Evolutionary conservation across 352 stramenopile genomes (phyloP), one percentile per base, ranked within the genome.

Genomic region (Globisporangium iwayamae): DNA sequence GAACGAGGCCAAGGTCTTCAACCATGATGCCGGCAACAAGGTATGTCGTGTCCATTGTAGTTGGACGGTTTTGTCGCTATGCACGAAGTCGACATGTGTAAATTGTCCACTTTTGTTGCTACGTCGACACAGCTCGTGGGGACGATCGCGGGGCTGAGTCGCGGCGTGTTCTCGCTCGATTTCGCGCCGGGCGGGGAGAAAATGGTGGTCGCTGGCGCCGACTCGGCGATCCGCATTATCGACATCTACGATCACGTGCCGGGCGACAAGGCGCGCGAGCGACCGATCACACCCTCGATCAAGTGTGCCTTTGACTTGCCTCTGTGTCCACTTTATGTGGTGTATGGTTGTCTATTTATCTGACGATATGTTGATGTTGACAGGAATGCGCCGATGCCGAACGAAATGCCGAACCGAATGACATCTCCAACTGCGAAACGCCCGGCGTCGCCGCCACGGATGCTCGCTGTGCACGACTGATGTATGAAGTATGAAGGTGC

Each of bases 1-100:
- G 28, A 97, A 97, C 70, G 91, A 97, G 69, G 87, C 89, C 50
- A 96, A 96, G 58, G 86, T 97, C 14, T 97, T 97, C 59, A 93
- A 96, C 68, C 85, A 87, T 45, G 65, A 76, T 51, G 63, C 62
- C 28, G 75, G 72, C 30, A 92, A 93, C 69, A 83, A 79, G 65
- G 70, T 76, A 45, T 4, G 45, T 18, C 28, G 11, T 43, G 34
- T 20, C 25, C 13, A 14, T 41, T 41, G 9, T 13, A 13, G 36
- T 2, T 41, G 36, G 36, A 41, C 36, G 8, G 11, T 11, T 41
- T 41, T 14, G 32, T 36, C 32, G 32, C 32, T 43, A n/a, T 20
- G 50, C 36, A 41, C 36, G 0, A 36, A 54, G 22, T 36, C 47
- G 13, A 54, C 47, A n/a, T 34, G 47, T 52, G 28, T 16, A 52